Evolutionary conservation across 805 yeast genomes (phyloP).

Genomic region (Ogataea chonburiensis): DNA sequence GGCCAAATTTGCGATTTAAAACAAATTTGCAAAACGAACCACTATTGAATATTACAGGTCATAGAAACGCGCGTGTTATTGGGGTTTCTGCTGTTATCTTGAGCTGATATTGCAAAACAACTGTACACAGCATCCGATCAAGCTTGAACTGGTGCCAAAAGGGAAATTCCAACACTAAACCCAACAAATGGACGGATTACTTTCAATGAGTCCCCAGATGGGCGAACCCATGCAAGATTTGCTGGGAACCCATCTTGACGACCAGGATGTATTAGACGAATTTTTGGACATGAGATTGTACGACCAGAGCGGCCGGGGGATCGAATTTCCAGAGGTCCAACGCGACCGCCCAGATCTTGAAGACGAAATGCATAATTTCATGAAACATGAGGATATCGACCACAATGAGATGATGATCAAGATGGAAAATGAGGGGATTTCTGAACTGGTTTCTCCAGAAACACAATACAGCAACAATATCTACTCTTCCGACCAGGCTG

Average conservation of each 20-base stretch:
- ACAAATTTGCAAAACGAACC: slow-evolving; percentile 3
- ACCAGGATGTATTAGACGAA: slow-evolving; percentile 55
- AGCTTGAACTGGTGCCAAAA: no score
- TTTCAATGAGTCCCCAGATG: slow-evolving; percentile 22
- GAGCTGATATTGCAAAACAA: background rate
- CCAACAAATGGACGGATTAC: slow-evolving; percentile 24
- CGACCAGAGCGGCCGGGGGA: slow-evolving; percentile 27
- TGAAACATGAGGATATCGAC: slow-evolving; percentile 4
- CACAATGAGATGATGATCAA: slow-evolving; percentile 12
- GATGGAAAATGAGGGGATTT: slow-evolving; percentile 12
- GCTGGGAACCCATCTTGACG: slow-evolving; percentile 19
- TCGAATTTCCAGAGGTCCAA: slow-evolving; percentile 4
- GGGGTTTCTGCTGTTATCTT: no score
- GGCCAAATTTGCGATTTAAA: slow-evolving; percentile 6
- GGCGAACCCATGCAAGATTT: slow-evolving; percentile 19
- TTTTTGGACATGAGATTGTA: slow-evolving; percentile 53
- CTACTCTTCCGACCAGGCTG: slow-evolving; percentile 14
- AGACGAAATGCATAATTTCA: slow-evolving; percentile 6
- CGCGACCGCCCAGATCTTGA: slow-evolving; percentile 7
- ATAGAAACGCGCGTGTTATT: background rate
- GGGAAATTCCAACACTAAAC: no score
- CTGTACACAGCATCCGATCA: no score
- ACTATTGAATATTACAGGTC: no score
- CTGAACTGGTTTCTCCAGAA: slow-evolving; percentile 11
- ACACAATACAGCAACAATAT: slow-evolving; percentile 8